A percentile compares a stretch with the other conserved stretches of the same genome.
phyloP scores from a whole-genome alignment of 257 asterid species.

The Solanum appendiculatum region DNA sequence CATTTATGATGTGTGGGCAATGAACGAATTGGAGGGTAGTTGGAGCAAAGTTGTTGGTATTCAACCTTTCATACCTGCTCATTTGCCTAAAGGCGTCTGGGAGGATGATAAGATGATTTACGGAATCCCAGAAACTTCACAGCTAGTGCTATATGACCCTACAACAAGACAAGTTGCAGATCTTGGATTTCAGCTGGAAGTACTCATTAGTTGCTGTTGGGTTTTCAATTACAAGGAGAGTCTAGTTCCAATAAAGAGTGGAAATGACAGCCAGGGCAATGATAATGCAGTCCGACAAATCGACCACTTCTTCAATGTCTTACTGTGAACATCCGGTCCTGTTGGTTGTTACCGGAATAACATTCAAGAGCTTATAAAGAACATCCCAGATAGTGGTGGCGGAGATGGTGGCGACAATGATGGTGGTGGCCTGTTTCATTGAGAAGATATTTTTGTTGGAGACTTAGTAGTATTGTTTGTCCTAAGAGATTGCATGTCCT shows the following conservation, averaged over 20 bases:
- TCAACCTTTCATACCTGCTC: not conserved
- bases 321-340: not conserved
- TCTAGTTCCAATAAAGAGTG: not conserved
- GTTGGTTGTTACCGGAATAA: not conserved
- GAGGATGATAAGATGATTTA: not conserved
- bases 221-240: not conserved
- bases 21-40: not conserved
- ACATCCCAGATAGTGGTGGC: too few species aligned
- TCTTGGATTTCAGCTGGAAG: not conserved
- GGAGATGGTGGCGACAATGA: too few species aligned
- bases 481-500: too few species aligned
- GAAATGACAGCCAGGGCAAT: conserved; percentile 8
- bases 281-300: not conserved
- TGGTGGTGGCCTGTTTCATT: too few species aligned
- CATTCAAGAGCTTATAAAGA: not conserved
- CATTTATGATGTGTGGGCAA: not conserved
- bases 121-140: not conserved
- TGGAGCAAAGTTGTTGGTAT: not conserved
- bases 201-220: not conserved
- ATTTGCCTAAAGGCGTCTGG: not conserved
- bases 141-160: not conserved
- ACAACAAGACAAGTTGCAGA: not conserved
- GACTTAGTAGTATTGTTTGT: too few species aligned
- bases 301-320: not conserved
- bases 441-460: too few species aligned